Conservation (phyloP, 2,329 filamentous ascomycete species). For the Fusarium bulbicola region DNA sequence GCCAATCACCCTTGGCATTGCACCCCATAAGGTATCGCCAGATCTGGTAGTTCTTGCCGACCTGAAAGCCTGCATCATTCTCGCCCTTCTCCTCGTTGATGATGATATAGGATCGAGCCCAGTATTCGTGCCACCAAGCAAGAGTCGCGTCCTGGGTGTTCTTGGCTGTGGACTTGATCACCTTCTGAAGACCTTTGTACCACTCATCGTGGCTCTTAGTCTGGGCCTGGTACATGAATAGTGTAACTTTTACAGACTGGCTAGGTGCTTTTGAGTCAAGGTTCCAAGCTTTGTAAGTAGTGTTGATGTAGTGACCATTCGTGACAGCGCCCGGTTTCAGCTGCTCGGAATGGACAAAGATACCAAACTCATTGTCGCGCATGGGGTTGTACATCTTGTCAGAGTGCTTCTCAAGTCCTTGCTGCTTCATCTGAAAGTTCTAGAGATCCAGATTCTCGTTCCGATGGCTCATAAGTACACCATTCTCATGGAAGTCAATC, state of each 20-base stretch:
- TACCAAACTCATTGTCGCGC: slow-evolving; percentile 3
- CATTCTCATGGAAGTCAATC: neutral
- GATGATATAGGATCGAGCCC: slow-evolving; percentile 1
- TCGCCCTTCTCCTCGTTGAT: neutral
- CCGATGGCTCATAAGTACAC: neutral
- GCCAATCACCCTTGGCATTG: neutral
- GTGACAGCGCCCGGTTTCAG: neutral
- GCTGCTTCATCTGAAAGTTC: slow-evolving; percentile 2
- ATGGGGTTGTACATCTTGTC: slow-evolving; percentile 6
- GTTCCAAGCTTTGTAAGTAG: slow-evolving; percentile 5
- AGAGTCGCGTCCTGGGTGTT: neutral
- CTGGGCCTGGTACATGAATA: neutral
- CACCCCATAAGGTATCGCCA: slow-evolving; percentile 18
- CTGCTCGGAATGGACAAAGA: slow-evolving; percentile 7
- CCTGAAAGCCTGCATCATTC: neutral
- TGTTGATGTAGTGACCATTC: neutral
- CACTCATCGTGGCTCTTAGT: neutral
- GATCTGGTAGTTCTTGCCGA: slow-evolving; percentile 6
- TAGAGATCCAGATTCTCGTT: neutral
- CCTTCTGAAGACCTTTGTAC: neutral
- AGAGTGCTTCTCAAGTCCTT: neutral
- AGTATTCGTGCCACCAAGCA: slow-evolving; percentile 2
- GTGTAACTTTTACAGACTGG: neutral
- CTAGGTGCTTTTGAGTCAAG: neutral
- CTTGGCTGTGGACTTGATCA: neutral